A percentile compares a stretch with the other conserved stretches of the same genome.
Conservation (phyloP, 164 flowering plant genomes). For the Litsea cubeba region DNA sequence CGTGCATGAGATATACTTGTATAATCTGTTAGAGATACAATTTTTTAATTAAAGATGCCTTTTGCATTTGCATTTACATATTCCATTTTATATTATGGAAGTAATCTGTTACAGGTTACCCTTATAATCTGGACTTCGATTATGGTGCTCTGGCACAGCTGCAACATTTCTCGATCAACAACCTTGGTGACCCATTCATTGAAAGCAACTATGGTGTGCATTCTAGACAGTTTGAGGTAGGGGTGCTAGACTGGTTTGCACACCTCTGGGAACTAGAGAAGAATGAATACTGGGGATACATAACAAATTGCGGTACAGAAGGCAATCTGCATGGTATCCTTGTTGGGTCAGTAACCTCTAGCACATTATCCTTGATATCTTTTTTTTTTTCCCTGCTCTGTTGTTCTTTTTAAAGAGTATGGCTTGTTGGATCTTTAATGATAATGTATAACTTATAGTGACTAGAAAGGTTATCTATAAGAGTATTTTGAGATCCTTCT, state of each 20-base stretch:
- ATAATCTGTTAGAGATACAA: too few relatives aligned
- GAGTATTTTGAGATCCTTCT: background rate
- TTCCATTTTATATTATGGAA: conserved; percentile 2
- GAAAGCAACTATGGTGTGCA: conserved; percentile 99
- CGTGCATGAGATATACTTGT: too few relatives aligned
- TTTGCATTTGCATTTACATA: background rate
- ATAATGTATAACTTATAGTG: background rate
- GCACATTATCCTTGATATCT: background rate
- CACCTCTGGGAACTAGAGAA: conserved; percentile 94
- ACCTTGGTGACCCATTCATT: conserved; percentile 96
- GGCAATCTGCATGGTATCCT: conserved; percentile 98
- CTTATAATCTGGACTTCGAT: conserved; percentile 95
- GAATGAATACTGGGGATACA: conserved; percentile 96
- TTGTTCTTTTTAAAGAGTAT: background rate
- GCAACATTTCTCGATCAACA: conserved; percentile 97
- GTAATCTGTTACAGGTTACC: conserved; percentile 60
- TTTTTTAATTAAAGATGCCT: background rate
- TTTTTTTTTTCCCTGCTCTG: background rate
- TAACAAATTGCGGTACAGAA: conserved; percentile 98
- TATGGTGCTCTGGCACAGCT: conserved; percentile 86
- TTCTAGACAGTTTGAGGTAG: conserved; percentile 97
- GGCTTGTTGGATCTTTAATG: background rate
- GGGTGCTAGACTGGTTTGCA: conserved; percentile 99
- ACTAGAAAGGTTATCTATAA: too few relatives aligned
- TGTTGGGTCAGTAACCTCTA: conserved; percentile 62